Evolutionary conservation across 352 stramenopile genomes (phyloP).

Genomic region (Discostella stelligera): DNA sequence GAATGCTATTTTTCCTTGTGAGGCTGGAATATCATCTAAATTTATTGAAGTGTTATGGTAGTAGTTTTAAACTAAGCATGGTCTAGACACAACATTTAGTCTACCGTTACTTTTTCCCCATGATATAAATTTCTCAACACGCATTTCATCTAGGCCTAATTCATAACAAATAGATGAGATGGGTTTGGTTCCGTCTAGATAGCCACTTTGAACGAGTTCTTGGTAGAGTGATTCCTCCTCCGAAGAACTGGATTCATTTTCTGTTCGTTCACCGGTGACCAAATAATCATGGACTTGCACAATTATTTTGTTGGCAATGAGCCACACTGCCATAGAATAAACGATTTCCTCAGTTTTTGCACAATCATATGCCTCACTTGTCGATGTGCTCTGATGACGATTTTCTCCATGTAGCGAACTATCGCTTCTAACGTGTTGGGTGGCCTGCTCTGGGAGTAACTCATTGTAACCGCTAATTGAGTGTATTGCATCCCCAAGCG

Average conservation of each 20-base stretch:
- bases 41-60: too few relatives aligned
- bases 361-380: not conserved
- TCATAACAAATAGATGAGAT: constrained; percentile 26
- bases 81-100: constrained; percentile 24
- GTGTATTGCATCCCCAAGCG: constrained; percentile 41
- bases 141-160: constrained; percentile 28
- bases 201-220: constrained; percentile 24
- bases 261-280: constrained; percentile 14
- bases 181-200: constrained; percentile 26
- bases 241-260: constrained; percentile 4
- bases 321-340: constrained; percentile 70
- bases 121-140: constrained; percentile 19
- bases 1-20: too few relatives aligned
- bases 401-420: not conserved
- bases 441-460: not conserved
- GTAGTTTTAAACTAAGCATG: not conserved
- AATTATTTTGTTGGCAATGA: constrained; percentile 63
- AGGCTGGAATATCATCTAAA: too few relatives aligned
- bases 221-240: constrained; percentile 34
- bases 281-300: constrained; percentile 62
- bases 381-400: not conserved
- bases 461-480: constrained; percentile 22
- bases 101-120: constrained; percentile 17
- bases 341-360: constrained; percentile 49
- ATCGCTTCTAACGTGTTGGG: not conserved